A percentile compares a stretch with the other conserved stretches of the same genome.
Conservation (phyloP, 2,329 filamentous ascomycete genomes). For the Fusarium phyllophilum region DNA sequence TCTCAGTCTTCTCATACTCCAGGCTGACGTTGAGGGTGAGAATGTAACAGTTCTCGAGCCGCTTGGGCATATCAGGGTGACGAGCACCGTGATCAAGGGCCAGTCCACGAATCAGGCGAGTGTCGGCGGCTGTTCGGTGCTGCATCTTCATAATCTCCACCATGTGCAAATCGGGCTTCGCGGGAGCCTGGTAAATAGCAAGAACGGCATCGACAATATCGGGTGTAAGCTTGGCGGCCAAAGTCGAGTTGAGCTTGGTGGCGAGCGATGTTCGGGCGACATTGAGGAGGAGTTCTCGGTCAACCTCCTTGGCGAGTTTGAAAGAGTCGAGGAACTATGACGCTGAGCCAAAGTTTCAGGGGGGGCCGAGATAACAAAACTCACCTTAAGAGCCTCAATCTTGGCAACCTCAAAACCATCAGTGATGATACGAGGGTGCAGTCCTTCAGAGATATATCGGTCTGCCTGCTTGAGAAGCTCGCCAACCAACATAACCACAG, state of each 20-base stretch:
- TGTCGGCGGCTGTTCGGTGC: conserved; percentile 94
- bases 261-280: conserved; percentile 94
- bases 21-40: conserved; percentile 95
- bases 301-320: conserved; percentile 88
- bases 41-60: conserved; percentile 94
- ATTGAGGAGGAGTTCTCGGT: conserved; percentile 91
- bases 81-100: conserved; percentile 94
- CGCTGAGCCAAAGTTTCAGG: conserved; percentile 12
- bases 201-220: conserved; percentile 97
- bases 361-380: conserved; percentile 5
- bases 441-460: conserved; percentile 93
- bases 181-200: conserved; percentile 87
- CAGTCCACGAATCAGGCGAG: conserved; percentile 91
- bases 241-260: conserved; percentile 90
- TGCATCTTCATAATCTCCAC: conserved; percentile 99
- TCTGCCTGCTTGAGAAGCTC: conserved; percentile 98
- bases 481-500: conserved; percentile 92
- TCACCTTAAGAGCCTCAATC: conserved; percentile 85
- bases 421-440: conserved; percentile 95
- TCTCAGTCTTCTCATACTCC: conserved; percentile 99
- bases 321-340: conserved; percentile 88
- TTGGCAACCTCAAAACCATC: conserved; percentile 98
- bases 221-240: conserved; percentile 91
- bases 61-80: conserved; percentile 98
- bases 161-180: conserved; percentile 98